Conservation (phyloP, 257 asterid species). For the Osmanthus fragrans region DNA sequence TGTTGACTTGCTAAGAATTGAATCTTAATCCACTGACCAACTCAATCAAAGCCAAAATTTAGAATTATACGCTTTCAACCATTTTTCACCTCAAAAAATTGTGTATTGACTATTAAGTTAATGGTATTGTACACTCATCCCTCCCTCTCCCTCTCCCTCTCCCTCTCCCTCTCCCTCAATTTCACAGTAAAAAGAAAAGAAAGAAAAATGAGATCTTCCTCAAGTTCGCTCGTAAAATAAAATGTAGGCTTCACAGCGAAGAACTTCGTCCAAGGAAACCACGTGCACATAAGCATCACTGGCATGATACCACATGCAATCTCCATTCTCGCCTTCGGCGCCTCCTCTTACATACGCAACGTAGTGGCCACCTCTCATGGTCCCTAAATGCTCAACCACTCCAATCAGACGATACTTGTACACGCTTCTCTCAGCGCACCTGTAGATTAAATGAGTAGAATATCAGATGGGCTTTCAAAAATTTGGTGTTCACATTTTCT, state of each 20-base stretch:
- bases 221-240: constrained; percentile 76
- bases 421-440: constrained; percentile 43
- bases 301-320: constrained; percentile 63
- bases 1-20: too few relatives aligned
- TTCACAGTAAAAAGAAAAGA: constrained; percentile 27
- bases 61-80: constrained; percentile 21
- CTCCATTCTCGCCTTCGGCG: constrained; percentile 31
- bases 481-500: background rate
- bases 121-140: constrained; percentile 23
- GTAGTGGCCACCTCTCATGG: constrained; percentile 91
- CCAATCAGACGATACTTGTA: constrained; percentile 62
- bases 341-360: constrained; percentile 72
- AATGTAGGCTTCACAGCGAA: constrained; percentile 72
- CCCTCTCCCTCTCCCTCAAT: constrained; percentile 29
- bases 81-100: constrained; percentile 40
- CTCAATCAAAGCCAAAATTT: background rate
- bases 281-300: constrained; percentile 74
- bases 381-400: constrained; percentile 80
- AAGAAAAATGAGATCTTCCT: constrained; percentile 24
- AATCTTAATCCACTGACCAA: too few relatives aligned
- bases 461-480: background rate
- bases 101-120: constrained; percentile 31
- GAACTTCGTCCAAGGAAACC: constrained; percentile 66
- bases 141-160: constrained; percentile 27
- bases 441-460: constrained; percentile 9